phyloP scores from a whole-genome alignment of 2,329 filamentous ascomycete genomes.

The Penicillium sp. region DNA sequence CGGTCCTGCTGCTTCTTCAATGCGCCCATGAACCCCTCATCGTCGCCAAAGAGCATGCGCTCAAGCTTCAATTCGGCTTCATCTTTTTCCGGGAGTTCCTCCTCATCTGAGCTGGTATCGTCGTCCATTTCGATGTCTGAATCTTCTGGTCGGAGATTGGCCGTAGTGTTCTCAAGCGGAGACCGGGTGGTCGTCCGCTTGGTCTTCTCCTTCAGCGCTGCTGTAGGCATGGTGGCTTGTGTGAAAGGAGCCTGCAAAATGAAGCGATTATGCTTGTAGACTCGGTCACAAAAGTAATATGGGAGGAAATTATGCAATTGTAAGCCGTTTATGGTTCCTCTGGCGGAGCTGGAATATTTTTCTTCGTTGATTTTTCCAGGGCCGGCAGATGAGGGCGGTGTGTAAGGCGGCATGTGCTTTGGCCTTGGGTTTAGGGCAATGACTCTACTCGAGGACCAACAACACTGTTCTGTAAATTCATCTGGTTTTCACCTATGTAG shows the following conservation, averaged over 20 bases:
- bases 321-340: conserved; percentile 13
- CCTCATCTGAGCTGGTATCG: conserved; percentile 24
- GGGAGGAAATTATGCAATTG: conserved; percentile 3
- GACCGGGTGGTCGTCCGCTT: conserved; percentile 24
- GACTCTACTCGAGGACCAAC: not conserved
- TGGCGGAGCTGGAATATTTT: conserved; percentile 33
- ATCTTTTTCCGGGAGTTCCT: conserved; percentile 62
- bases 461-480: not conserved
- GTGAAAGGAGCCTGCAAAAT: not conserved
- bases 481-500: not conserved
- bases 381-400: conserved; percentile 32
- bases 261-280: not conserved
- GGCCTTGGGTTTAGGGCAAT: conserved; percentile 7
- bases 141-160: conserved; percentile 19
- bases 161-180: conserved; percentile 23
- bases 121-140: conserved; percentile 28
- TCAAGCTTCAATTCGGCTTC: conserved; percentile 82
- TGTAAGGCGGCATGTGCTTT: conserved; percentile 19
- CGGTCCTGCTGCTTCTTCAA: conserved; percentile 58
- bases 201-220: conserved; percentile 30
- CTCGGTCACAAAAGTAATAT: not conserved
- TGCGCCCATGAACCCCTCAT: conserved; percentile 72
- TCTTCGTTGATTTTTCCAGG: conserved; percentile 28
- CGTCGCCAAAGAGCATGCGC: conserved; percentile 81
- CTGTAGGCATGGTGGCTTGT: conserved; percentile 27